phyloP scores from a whole-genome alignment of 2,329 filamentous ascomycete genomes.

The Dothiorella sarmentorum region DNA sequence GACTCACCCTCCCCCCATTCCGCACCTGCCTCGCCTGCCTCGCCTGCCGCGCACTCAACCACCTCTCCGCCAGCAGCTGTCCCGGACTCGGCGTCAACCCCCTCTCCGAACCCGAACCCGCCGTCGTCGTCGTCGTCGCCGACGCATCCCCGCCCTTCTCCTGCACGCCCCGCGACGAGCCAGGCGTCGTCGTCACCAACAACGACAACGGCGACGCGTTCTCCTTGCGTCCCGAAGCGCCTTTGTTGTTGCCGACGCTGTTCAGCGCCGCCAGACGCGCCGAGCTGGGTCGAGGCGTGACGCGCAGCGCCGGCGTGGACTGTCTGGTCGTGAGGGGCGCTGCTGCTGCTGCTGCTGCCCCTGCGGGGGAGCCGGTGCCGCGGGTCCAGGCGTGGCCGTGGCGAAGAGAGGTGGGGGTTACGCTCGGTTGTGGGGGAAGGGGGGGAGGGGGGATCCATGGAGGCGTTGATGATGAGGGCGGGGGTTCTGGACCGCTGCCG shows the following conservation, averaged over 20 bases:
- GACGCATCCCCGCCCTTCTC: conserved; percentile 7
- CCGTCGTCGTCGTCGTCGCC: background rate
- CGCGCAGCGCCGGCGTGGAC: conserved; percentile 4
- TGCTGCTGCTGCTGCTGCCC: background rate
- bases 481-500: background rate
- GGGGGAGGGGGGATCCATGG: background rate
- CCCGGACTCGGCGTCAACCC: conserved; percentile 28
- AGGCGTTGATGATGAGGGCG: background rate
- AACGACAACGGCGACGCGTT: conserved; percentile 19
- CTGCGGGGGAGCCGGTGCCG: background rate
- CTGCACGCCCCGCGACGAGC: too few species aligned
- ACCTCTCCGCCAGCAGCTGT: conserved; percentile 32
- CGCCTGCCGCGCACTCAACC: conserved; percentile 26
- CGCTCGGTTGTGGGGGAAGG: too few species aligned
- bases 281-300: background rate
- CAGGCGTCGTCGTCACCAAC: conserved; percentile 17
- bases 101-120: background rate
- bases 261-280: background rate
- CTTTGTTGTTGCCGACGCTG: background rate
- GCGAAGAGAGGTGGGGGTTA: too few species aligned
- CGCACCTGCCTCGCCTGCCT: background rate
- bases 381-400: too few species aligned
- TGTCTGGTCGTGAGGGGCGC: conserved; percentile 20
- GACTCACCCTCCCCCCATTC: background rate
- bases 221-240: background rate